phyloP scores from a whole-genome alignment of 345 rosid species.

The Passiflora organensis region DNA sequence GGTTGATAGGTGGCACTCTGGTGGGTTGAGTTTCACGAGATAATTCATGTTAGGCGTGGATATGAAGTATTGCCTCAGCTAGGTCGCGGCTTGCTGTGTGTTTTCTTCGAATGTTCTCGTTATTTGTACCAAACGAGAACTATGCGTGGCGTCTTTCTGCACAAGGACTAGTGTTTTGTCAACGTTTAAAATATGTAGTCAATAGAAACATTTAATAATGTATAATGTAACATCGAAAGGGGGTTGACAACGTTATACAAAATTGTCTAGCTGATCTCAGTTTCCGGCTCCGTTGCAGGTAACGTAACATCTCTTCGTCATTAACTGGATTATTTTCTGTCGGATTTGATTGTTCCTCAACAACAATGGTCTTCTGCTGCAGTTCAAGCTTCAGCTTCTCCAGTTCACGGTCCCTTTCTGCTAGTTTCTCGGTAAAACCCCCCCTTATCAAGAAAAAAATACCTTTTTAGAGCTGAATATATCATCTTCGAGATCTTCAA shows the following conservation, averaged over 20 bases:
- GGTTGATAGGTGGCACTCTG: too few species aligned
- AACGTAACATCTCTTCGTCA: slow-evolving; percentile 21
- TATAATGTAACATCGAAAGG: slow-evolving; percentile 19
- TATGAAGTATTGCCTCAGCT: too few species aligned
- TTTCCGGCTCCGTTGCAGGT: slow-evolving; percentile 26
- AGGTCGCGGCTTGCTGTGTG: too few species aligned
- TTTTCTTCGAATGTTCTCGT: too few species aligned
- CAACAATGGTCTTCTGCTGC: slow-evolving; percentile 23
- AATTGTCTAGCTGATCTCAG: slow-evolving; percentile 13
- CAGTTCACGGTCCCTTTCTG: slow-evolving; percentile 56
- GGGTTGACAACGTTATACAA: slow-evolving; percentile 14
- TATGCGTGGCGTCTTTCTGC: too few species aligned
- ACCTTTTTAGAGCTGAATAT: slow-evolving; percentile 85
- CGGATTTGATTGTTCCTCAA: slow-evolving; percentile 26
- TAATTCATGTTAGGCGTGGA: too few species aligned
- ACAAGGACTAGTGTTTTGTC: not conserved
- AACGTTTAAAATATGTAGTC: not conserved
- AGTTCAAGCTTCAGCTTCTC: slow-evolving; percentile 40
- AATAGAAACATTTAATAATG: slow-evolving; percentile 17
- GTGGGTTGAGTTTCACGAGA: too few species aligned
- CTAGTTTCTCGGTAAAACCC: slow-evolving; percentile 63
- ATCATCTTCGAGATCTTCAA: slow-evolving; percentile 80
- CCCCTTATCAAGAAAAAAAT: too few species aligned
- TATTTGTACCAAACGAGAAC: too few species aligned
- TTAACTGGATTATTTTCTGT: slow-evolving; percentile 25